Evolutionary conservation across 2,329 filamentous ascomycete genomes (phyloP).

Genomic region (Epichloe baconii): DNA sequence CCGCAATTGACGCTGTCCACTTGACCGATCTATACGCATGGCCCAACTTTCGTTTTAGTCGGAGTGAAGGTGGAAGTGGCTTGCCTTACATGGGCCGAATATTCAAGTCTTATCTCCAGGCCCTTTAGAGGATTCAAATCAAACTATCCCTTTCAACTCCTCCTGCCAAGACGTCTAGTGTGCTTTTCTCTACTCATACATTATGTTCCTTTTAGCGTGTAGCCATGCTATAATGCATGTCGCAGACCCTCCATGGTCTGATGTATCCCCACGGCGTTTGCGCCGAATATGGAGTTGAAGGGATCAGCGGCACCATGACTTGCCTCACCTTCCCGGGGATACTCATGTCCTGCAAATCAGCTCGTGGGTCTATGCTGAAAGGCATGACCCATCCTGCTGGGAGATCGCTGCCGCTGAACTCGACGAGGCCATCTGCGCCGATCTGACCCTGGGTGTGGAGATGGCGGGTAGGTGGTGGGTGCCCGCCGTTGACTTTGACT

Average conservation of each 20-base stretch:
- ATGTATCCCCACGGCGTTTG: constrained; percentile 23
- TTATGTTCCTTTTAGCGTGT: too few relatives aligned
- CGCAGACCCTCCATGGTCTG: constrained; percentile 11
- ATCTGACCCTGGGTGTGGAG: constrained; percentile 10
- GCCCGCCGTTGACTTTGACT: constrained; percentile 14
- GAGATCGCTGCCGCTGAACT: constrained; percentile 27
- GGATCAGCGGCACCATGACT: constrained; percentile 23
- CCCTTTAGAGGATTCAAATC: too few relatives aligned
- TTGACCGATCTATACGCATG: too few relatives aligned
- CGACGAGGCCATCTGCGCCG: constrained; percentile 10
- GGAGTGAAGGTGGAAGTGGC: too few relatives aligned
- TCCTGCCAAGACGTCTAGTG: neutral
- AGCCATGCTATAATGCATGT: too few relatives aligned
- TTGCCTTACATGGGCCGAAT: too few relatives aligned
- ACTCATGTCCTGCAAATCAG: constrained; percentile 36
- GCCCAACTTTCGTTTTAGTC: too few relatives aligned
- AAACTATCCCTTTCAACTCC: neutral
- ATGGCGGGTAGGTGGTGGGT: constrained; percentile 17
- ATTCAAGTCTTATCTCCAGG: too few relatives aligned
- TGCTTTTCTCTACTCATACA: neutral
- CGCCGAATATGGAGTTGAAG: constrained; percentile 35
- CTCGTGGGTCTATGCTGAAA: constrained; percentile 76
- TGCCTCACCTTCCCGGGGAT: constrained; percentile 22
- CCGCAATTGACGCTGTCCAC: too few relatives aligned
- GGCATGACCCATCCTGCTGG: constrained; percentile 80